Evolutionary conservation across 768 basidiomycete species (phyloP), one percentile per base, ranked within the genome.

Genomic region (Rhizopogon roseolus): DNA sequence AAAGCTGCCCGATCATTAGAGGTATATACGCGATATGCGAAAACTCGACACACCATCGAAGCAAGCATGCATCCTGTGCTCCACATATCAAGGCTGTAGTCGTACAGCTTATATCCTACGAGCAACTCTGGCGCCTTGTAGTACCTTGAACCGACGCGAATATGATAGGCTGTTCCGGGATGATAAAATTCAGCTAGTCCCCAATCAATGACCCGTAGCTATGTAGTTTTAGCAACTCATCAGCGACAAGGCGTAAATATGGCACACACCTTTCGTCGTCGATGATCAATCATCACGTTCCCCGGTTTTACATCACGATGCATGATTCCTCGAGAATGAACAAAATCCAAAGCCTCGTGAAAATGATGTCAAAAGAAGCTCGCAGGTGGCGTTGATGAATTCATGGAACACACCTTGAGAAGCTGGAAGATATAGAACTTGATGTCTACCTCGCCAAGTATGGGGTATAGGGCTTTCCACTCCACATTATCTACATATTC

Each of bases 101-200:
- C 85, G 62, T 88, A 88, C 54, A 77, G 76, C 60, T 85, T 85
- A 73, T 81, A 86, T 57, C 85, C 83, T 54, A 88, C 84, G 42
- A 88, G 71, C 39, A 88, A 66, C 63, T 88, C 86, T 5, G 86
- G 86, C 6, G 83, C 84, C 65, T 88, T 87, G 76, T 84, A 88
- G 66, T 86, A 86, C 60, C 85, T 75, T 50, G 78, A 81, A 17
- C 85, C 85, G 19, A 88, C 86, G 29, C 86, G 78, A 54, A 88
- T 84, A 62, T 88, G 86, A 69, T 86, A 86, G 36, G 85, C 79
- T 43, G 80, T 82, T 44, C 77, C 77, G 2, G 85, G 81, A 60
- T 86, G 84, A 64, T 88, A 88, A 66, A 88, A 88, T 64, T 88
- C 86, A 36, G 85, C 86, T 52, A 88, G 67, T 34, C 86, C 86